Evolutionary conservation across 1,284 basidiomycete species (phyloP), one percentile per base, ranked within the genome.

Genomic region (Apiotrichum mycotoxinovorans): DNA sequence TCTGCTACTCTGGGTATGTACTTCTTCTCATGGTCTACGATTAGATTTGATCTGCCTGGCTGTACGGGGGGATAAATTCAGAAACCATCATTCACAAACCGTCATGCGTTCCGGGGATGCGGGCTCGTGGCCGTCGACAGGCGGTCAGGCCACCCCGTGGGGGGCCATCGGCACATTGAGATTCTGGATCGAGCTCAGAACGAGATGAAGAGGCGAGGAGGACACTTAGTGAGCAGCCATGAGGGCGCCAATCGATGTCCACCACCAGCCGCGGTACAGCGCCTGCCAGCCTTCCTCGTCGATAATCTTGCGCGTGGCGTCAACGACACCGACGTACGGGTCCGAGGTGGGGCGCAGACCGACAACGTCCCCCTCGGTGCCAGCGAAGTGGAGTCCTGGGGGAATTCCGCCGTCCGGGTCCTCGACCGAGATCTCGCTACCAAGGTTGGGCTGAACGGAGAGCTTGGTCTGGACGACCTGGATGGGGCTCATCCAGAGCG

Each of bases 221-320:
- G 30, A 30, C 30, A 30, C 38, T n/a, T 40, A 40, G 38, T 40
- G 38, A 11, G 44, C 25, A 26, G 45, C 57, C 33, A 52, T 45
- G 44, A 88, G 71, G 34, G 84, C 84, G 37, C 84, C 85, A 43
- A 90, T 66, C 69, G 88, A 79, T 2, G 90, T 91, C 62, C 90
- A 77, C 88, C 88, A 92, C 89, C 89, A 93, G 5, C 87, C 91
- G 44, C 91, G 84, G 72, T 89, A 92, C 58, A 94, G 76, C 5
- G 88, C 83, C 60, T 75, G 74, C 79, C 83, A 83, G 1, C 91
- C 91, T 73, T 94, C 91, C 75, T 94, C 91, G 50, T 87, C 82
- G n/a, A 87, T 73, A 41, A 93, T 89, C 66, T 85, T 83, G 74
- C 87, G 86, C 18, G 81, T 85, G 61, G 88, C 91, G 70, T 93